Evolutionary conservation across 129 eudicot genomes (phyloP).

Genomic region (Mikania micrantha): DNA sequence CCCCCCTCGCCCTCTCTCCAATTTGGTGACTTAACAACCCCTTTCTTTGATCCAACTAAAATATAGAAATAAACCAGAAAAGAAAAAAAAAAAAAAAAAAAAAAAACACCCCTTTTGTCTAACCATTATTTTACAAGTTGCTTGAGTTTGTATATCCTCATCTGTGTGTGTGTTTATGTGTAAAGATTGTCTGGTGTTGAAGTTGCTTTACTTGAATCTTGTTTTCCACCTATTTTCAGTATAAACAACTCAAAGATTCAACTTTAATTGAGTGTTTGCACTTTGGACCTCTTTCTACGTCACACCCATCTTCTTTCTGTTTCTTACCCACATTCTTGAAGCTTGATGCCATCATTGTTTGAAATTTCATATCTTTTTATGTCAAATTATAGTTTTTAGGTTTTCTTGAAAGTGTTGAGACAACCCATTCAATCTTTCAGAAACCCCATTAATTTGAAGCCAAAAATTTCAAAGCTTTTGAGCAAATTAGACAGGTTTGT

Average conservation of each 20-base stretch:
- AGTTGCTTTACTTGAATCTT: conserved; percentile 18
- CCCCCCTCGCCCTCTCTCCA: conserved; percentile 2
- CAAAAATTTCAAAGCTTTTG: not conserved
- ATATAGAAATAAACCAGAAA: conserved; percentile 8
- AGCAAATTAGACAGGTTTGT: conserved; percentile 14
- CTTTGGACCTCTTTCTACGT: conserved; percentile 27
- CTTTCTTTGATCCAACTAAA: conserved; percentile 17
- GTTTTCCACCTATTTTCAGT: conserved; percentile 25
- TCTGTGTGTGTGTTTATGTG: conserved; percentile 12
- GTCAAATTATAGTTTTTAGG: conserved; percentile 15
- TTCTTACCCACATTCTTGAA: conserved; percentile 33
- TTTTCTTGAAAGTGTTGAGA: conserved; percentile 14
- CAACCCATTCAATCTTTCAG: not conserved
- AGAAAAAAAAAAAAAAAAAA: too few relatives aligned
- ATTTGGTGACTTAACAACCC: conserved; percentile 31
- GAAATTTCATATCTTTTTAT: conserved; percentile 12
- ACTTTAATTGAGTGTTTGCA: conserved; percentile 35
- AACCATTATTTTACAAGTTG: conserved; percentile 18
- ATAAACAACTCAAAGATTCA: conserved; percentile 16
- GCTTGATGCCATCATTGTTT: conserved; percentile 41
- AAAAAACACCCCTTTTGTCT: conserved; percentile 16
- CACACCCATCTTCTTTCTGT: conserved; percentile 19
- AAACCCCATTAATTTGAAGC: conserved; percentile 11
- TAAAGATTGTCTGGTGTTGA: conserved; percentile 12
- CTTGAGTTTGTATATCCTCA: conserved; percentile 26